Conservation (phyloP, 805 yeast genomes). For the Barnettozyma pratensis region DNA sequence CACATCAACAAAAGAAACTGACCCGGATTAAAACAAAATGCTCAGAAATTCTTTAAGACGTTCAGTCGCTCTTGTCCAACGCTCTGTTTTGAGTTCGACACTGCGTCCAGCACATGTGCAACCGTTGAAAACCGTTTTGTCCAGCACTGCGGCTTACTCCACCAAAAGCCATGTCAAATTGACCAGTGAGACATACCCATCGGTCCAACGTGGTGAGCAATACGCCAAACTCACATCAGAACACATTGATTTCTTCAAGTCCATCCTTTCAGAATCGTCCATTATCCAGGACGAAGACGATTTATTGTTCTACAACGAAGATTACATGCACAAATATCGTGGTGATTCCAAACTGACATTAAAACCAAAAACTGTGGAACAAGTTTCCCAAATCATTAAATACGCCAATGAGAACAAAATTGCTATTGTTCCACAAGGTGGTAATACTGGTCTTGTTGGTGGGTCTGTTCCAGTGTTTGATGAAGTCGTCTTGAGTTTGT, state of each 20-base stretch:
- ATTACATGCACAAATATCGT: conserved; percentile 89
- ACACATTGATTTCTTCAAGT: conserved; percentile 58
- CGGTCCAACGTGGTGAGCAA: conserved; percentile 42
- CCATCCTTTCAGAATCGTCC: conserved; percentile 48
- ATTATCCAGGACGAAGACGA: conserved; percentile 55
- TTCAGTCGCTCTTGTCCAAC: neutral
- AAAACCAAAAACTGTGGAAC: conserved; percentile 76
- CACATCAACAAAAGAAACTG: neutral
- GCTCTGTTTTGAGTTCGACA: neutral
- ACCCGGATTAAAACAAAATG: neutral
- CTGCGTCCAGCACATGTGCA: neutral
- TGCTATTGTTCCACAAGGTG: conserved; percentile 95
- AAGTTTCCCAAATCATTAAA: conserved; percentile 68
- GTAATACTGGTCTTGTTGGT: conserved; percentile 94
- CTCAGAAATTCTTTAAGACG: neutral
- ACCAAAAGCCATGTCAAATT: conserved; percentile 30
- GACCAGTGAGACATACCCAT: conserved; percentile 68
- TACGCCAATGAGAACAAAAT: conserved; percentile 73
- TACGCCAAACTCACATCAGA: conserved; percentile 48
- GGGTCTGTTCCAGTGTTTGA: conserved; percentile 92
- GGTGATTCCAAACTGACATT: conserved; percentile 82
- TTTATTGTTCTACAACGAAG: conserved; percentile 72
- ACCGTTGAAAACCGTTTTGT: no score
- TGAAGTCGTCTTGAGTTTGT: conserved; percentile 71
- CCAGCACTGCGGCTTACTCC: conserved; percentile 9